Conservation (phyloP, 2,329 filamentous ascomycete genomes). For the Colletotrichum liaoningense region DNA sequence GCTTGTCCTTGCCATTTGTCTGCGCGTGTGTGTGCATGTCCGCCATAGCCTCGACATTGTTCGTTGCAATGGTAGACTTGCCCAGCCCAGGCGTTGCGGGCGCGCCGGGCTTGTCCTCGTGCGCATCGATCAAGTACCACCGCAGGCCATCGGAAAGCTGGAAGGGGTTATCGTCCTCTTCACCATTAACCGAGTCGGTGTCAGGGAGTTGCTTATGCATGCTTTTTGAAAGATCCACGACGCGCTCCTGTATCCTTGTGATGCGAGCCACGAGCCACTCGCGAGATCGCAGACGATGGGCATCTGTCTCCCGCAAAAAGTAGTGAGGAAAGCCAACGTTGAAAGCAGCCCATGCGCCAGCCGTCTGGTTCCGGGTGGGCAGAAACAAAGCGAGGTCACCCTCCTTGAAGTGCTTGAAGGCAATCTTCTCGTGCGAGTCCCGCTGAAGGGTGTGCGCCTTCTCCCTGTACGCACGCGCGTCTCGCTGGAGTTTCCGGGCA, state of each 20-base stretch:
- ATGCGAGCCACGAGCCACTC: slow-evolving; percentile 99
- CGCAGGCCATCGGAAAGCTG: slow-evolving; percentile 93
- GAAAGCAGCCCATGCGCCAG: slow-evolving; percentile 97
- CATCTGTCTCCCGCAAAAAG: slow-evolving; percentile 93
- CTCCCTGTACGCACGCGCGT: slow-evolving; percentile 87
- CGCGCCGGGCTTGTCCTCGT: slow-evolving; percentile 91
- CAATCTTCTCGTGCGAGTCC: slow-evolving; percentile 95
- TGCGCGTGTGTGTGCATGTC: slow-evolving; percentile 68
- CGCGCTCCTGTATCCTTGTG: slow-evolving; percentile 87
- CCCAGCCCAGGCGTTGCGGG: slow-evolving; percentile 93
- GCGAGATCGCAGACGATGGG: slow-evolving; percentile 82
- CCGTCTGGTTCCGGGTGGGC: slow-evolving; percentile 93
- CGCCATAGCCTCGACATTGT: slow-evolving; percentile 87
- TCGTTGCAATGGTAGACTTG: slow-evolving; percentile 90
- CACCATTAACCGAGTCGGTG: slow-evolving; percentile 61
- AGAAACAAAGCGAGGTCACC: slow-evolving; percentile 94
- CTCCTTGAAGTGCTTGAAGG: slow-evolving; percentile 95
- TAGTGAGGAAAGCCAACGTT: slow-evolving; percentile 98
- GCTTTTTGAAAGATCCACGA: slow-evolving; percentile 90
- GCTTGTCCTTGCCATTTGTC: slow-evolving; percentile 55
- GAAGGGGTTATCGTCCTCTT: slow-evolving; percentile 96
- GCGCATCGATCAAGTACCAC: slow-evolving; percentile 95
- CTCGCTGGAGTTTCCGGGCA: slow-evolving; percentile 92
- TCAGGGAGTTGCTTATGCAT: slow-evolving; percentile 60
- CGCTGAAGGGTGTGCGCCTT: slow-evolving; percentile 83